Evolutionary conservation across 495 filamentous ascomycete genomes (phyloP).

Genomic region (Apiosordaria backusii): DNA sequence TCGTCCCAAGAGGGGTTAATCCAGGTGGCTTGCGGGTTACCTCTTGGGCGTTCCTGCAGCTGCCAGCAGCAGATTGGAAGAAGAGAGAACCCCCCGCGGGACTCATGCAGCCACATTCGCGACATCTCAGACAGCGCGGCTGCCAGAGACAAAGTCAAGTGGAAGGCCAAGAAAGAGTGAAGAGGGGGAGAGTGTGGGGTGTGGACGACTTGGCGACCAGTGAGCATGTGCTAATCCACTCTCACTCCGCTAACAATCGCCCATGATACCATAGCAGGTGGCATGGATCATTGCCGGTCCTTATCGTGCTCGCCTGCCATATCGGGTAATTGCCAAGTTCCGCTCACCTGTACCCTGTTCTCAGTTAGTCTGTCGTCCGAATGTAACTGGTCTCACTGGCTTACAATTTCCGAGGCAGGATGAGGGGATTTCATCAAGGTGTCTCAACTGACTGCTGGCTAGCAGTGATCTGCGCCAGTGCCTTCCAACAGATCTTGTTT

Average conservation of each 20-base stretch:
- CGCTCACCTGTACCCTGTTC: not conserved
- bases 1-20: no score
- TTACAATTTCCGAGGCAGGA: not conserved
- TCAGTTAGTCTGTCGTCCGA: not conserved
- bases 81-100: not conserved
- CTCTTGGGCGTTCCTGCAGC: slow-evolving; percentile 6
- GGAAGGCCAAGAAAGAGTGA: not conserved
- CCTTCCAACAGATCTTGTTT: not conserved
- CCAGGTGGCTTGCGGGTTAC: not conserved
- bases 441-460: not conserved
- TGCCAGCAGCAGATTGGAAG: not conserved
- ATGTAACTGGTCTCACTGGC: not conserved
- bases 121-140: not conserved
- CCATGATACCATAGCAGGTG: slow-evolving; percentile 10
- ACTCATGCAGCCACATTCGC: not conserved
- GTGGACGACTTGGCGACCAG: not conserved
- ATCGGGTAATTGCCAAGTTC: slow-evolving; percentile 19
- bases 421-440: slow-evolving; percentile 1
- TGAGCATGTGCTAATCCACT: not conserved
- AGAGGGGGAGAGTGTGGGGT: not conserved
- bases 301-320: slow-evolving; percentile 26
- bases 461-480: not conserved
- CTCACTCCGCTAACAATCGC: slow-evolving; percentile 1
- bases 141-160: not conserved
- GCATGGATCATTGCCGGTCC: slow-evolving; percentile 18